Percentiles rank a stretch among this genome's conserved stretches.
These are phyloP conservation scores for Botrytis fabae DNA, from an alignment of 2,329 filamentous ascomycete species.

Conservation along the genomic window DNA sequence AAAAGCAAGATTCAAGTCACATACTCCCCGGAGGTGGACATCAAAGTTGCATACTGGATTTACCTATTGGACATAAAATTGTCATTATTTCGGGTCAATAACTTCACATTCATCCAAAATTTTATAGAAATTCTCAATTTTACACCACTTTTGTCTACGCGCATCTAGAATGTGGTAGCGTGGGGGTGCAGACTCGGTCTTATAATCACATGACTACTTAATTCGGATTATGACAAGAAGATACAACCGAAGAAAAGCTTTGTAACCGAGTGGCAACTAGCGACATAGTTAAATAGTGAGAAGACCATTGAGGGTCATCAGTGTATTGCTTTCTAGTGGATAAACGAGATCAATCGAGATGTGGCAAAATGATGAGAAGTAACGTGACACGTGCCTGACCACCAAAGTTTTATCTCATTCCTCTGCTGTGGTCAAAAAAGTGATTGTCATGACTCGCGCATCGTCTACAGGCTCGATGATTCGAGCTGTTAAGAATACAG, in stretches of 20 bases:
- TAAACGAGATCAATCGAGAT: background rate
- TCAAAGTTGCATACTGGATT: background rate
- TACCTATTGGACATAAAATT: background rate
- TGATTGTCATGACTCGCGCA: background rate
- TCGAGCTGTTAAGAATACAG: conserved; percentile 1
- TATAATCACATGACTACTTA: background rate
- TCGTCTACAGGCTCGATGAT: background rate
- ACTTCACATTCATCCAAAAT: background rate
- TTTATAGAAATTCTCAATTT: background rate
- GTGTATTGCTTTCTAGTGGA: background rate
- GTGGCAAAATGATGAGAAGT: background rate
- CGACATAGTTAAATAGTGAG: background rate
- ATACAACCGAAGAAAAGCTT: background rate
- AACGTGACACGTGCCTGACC: background rate
- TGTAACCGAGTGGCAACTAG: background rate
- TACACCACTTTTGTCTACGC: background rate
- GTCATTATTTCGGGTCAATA: background rate
- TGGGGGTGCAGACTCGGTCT: background rate
- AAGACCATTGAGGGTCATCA: background rate
- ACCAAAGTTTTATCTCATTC: background rate
- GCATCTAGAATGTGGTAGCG: background rate
- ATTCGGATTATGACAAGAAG: background rate
- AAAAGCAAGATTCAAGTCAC: too few species aligned
- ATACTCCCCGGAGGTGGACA: background rate
- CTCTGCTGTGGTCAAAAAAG: background rate